Percentiles rank a stretch among this genome's conserved stretches.
Conservation (phyloP, 768 basidiomycete genomes). For the Pleurotus pulmonarius region DNA sequence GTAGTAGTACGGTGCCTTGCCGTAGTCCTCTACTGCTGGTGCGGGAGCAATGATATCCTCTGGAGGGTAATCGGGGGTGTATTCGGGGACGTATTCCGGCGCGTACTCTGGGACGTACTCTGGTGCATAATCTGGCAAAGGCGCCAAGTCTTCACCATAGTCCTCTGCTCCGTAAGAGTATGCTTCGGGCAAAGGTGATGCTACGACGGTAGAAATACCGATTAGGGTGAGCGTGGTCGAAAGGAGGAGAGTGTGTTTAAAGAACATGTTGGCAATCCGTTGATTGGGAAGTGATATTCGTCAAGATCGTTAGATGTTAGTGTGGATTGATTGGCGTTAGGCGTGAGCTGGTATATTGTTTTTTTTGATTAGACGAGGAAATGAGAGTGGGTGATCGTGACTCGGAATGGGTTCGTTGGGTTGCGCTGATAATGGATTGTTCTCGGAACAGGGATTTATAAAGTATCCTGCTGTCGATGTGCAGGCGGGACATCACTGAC, state of each 20-base stretch:
- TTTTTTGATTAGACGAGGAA: background rate
- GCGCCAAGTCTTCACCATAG: background rate
- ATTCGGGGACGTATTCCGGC: background rate
- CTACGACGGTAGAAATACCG: background rate
- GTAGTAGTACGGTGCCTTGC: background rate
- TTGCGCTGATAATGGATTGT: conserved; percentile 1
- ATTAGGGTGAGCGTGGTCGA: background rate
- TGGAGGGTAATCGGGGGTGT: background rate
- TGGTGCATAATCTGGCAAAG: too few species aligned
- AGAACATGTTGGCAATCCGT: background rate
- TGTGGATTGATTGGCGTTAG: background rate
- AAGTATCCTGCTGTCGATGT: background rate
- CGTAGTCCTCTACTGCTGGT: background rate
- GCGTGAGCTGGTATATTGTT: background rate
- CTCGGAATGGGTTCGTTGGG: background rate
- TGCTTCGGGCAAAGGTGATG: background rate
- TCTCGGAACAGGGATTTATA: background rate
- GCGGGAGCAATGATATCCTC: background rate
- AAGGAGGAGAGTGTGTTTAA: background rate
- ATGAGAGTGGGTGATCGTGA: conserved; percentile 1
- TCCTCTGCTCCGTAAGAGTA: background rate
- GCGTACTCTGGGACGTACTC: too few species aligned
- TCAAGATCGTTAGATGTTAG: background rate
- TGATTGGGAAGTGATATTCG: background rate
- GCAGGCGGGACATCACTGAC: background rate